Percentiles rank a stretch among this genome's conserved stretches.
These are phyloP conservation scores for Starmera stellimalicola DNA, from an alignment of 1,139 yeast genomes.

Conservation along the genomic window DNA sequence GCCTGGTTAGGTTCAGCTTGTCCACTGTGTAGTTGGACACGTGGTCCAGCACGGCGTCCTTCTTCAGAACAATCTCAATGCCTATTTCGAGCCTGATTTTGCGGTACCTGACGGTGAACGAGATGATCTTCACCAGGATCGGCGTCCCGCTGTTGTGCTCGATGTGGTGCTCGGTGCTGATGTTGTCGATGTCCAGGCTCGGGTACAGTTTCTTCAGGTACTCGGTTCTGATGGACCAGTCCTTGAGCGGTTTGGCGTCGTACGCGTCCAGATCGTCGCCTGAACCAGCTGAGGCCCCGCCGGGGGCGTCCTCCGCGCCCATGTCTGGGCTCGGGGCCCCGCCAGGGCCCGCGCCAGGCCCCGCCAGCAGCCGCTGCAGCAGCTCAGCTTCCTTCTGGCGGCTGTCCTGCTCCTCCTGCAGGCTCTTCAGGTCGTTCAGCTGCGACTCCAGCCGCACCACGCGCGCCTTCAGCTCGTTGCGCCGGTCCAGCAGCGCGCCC, in stretches of 20 bases:
- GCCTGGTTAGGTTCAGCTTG: conserved; percentile 6
- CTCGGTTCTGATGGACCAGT: conserved; percentile 14
- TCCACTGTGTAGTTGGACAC: conserved; percentile 7
- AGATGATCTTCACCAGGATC: conserved; percentile 8
- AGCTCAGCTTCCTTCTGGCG: conserved; percentile 9
- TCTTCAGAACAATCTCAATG: conserved; percentile 5
- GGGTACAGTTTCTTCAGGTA: conserved; percentile 15
- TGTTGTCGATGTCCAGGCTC: conserved; percentile 6
- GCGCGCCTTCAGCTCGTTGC: conserved; percentile 6
- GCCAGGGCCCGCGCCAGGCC: neutral
- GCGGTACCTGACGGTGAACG: neutral
- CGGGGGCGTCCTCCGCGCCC: neutral
- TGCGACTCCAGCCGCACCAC: conserved; percentile 8
- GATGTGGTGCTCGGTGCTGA: conserved; percentile 9
- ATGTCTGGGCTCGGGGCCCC: neutral
- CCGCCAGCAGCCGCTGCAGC: conserved; percentile 6
- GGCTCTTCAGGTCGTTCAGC: conserved; percentile 8
- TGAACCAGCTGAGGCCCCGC: too few relatives aligned
- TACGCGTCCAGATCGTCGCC: conserved; percentile 3
- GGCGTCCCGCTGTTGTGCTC: conserved; percentile 5
- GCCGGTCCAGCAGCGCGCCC: conserved; percentile 4
- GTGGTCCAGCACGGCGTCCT: conserved; percentile 5
- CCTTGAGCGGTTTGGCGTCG: conserved; percentile 7
- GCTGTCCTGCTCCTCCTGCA: conserved; percentile 1
- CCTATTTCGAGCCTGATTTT: conserved; percentile 7